Evolutionary conservation across 495 filamentous ascomycete genomes (phyloP).

Genomic region (Amphirosellinia nigrospora): DNA sequence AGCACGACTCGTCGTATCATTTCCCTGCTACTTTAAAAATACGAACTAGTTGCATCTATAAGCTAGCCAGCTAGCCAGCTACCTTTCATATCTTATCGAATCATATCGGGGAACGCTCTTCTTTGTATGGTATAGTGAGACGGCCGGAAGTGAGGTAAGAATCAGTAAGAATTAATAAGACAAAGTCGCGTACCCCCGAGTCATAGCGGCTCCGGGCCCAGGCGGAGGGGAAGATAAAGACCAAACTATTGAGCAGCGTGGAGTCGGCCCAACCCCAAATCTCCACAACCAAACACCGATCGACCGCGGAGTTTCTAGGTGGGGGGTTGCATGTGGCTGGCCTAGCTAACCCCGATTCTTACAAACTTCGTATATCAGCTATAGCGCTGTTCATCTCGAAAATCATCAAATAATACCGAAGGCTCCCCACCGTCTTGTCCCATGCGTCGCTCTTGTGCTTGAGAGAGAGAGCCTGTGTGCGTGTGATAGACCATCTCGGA

Average conservation of each 20-base stretch:
- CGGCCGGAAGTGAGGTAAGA: background rate
- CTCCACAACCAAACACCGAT: constrained; percentile 15
- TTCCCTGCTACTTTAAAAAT: background rate
- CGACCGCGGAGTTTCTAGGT: constrained; percentile 13
- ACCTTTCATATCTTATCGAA: background rate
- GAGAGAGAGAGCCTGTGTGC: background rate
- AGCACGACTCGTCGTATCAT: background rate
- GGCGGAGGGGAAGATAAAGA: constrained; percentile 15
- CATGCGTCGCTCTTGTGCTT: background rate
- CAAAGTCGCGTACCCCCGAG: background rate
- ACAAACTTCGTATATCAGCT: background rate
- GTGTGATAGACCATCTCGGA: background rate
- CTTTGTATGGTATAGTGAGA: background rate
- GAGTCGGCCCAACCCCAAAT: background rate
- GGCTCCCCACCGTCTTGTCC: background rate
- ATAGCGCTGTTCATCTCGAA: background rate
- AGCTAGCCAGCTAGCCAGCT: no score
- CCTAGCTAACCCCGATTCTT: background rate
- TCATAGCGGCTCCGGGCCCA: background rate
- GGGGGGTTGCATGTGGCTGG: background rate
- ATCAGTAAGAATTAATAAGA: background rate
- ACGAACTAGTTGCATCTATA: background rate
- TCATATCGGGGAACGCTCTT: background rate
- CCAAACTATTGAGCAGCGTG: background rate
- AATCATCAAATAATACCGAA: background rate